phyloP scores from a whole-genome alignment of 306 rosid genomes.

The Lupinus albus region DNA sequence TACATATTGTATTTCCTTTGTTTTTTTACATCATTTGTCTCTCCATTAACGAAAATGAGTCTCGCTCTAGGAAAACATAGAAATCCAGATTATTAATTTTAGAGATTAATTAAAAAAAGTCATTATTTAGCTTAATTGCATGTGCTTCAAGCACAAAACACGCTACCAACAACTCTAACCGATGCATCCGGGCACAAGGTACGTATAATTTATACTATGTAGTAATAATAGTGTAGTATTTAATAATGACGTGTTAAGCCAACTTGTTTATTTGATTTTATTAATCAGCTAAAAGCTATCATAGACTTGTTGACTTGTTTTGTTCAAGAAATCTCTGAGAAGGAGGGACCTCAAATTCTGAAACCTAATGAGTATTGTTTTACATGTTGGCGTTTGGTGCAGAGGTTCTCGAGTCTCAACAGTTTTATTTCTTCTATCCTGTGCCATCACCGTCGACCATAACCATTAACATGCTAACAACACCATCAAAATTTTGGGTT shows the following conservation, averaged over 20 bases:
- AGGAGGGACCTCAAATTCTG: slow-evolving; percentile 29
- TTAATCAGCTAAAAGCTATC: slow-evolving; percentile 19
- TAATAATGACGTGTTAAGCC: slow-evolving; percentile 24
- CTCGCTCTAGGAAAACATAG: too few species aligned
- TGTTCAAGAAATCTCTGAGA: slow-evolving; percentile 11
- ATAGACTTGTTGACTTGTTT: slow-evolving; percentile 39
- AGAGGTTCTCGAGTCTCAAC: slow-evolving; percentile 19
- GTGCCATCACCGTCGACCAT: not conserved
- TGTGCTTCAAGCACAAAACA: slow-evolving; percentile 60
- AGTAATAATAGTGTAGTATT: too few species aligned
- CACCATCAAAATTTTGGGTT: not conserved
- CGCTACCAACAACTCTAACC: slow-evolving; percentile 52
- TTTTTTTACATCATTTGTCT: too few species aligned
- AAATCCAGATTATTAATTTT: slow-evolving; percentile 21
- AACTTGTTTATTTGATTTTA: slow-evolving; percentile 37
- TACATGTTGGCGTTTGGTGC: slow-evolving; percentile 2
- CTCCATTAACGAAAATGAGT: too few species aligned
- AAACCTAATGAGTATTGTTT: slow-evolving; percentile 33
- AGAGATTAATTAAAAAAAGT: slow-evolving; percentile 33
- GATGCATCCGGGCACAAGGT: slow-evolving; percentile 46
- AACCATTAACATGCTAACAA: not conserved
- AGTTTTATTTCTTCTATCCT: not conserved
- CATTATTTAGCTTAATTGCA: slow-evolving; percentile 40
- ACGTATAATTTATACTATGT: slow-evolving; percentile 29
- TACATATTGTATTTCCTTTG: too few species aligned